These are phyloP conservation scores for Trematosphaeria pertusa DNA, from an alignment of 2,329 filamentous ascomycete species.

Conservation along the genomic window DNA sequence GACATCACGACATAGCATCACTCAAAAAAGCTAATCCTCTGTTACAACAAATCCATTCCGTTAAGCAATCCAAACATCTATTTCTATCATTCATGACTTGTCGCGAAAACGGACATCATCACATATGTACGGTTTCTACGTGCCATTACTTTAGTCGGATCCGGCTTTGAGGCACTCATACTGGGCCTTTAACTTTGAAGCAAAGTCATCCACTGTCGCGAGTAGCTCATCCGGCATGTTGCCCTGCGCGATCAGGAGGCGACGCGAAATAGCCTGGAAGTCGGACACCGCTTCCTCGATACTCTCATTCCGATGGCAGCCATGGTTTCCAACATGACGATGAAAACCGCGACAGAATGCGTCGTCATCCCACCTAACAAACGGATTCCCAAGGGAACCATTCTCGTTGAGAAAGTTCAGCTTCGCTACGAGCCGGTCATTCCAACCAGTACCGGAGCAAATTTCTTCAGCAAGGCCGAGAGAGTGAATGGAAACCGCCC, in stretches of 20 bases:
- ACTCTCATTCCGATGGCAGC: neutral
- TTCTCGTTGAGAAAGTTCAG: neutral
- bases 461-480: neutral
- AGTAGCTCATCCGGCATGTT: too few relatives aligned
- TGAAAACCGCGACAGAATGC: neutral
- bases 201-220: too few relatives aligned
- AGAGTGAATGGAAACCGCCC: neutral
- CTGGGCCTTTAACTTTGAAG: too few relatives aligned
- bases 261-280: neutral
- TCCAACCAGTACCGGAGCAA: neutral
- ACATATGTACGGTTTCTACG: too few relatives aligned
- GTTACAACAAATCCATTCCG: too few relatives aligned
- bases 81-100: too few relatives aligned
- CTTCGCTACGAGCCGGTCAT: neutral
- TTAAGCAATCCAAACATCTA: too few relatives aligned
- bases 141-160: too few relatives aligned
- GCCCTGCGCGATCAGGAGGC: neutral
- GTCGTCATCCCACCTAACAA: neutral
- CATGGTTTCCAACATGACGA: neutral
- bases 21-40: too few relatives aligned
- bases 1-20: too few relatives aligned
- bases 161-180: too few relatives aligned
- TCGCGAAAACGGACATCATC: too few relatives aligned
- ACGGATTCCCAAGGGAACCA: neutral
- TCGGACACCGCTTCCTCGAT: neutral